Conservation (phyloP, 495 filamentous ascomycete species). For the Aspergillus hancockii region DNA sequence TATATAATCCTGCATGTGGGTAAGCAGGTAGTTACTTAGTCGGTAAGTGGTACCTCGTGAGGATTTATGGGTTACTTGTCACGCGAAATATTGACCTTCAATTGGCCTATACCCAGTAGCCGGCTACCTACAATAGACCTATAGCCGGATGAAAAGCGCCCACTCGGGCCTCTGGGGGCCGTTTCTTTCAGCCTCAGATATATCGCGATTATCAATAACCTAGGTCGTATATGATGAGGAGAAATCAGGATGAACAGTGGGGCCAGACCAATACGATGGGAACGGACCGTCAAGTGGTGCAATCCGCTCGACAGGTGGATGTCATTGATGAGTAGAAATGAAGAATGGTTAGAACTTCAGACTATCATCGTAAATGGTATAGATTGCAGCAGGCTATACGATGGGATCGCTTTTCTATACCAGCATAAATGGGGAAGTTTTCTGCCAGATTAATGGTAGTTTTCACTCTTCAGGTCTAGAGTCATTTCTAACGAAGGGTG, state of each 20-base stretch:
- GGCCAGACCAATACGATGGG: neutral
- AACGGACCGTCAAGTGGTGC: neutral
- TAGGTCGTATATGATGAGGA: neutral
- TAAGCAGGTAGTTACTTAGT: neutral
- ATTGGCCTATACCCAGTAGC: neutral
- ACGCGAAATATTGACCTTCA: neutral
- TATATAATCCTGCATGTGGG: neutral
- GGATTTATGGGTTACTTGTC: neutral
- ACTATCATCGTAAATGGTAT: neutral
- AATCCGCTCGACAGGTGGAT: neutral
- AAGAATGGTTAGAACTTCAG: neutral
- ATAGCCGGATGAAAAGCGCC: neutral
- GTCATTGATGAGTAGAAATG: neutral
- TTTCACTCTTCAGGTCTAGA: neutral
- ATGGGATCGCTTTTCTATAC: neutral
- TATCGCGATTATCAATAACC: neutral
- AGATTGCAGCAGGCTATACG: neutral
- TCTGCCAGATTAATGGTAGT: neutral
- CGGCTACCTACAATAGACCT: neutral
- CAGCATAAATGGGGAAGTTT: neutral
- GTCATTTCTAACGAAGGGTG: neutral
- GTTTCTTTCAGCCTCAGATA: neutral
- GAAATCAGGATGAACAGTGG: slow-evolving; percentile 1
- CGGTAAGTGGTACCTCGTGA: neutral
- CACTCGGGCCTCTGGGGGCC: neutral